Evolutionary conservation across 257 asterid species (phyloP).

Genomic region (Catharanthus roseus): DNA sequence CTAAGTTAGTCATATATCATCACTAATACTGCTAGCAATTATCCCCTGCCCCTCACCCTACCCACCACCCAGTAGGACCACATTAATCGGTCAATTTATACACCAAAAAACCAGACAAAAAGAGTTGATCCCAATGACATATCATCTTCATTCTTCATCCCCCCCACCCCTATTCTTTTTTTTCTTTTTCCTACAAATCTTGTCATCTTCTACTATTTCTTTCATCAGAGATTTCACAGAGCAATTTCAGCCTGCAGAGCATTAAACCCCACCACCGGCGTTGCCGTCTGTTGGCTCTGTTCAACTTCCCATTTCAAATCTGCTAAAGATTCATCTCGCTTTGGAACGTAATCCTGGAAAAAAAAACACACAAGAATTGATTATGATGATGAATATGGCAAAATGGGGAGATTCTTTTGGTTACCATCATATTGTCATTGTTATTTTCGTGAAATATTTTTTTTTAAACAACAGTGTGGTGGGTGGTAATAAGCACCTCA

Average conservation of each 20-base stretch:
- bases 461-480: too few relatives aligned
- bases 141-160: too few relatives aligned
- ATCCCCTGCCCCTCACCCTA: too few relatives aligned
- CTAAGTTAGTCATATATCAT: not conserved
- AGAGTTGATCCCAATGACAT: slow-evolving; percentile 8
- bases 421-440: slow-evolving; percentile 19
- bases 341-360: slow-evolving; percentile 46
- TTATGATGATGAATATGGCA: slow-evolving; percentile 4
- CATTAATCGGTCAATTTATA: slow-evolving; percentile 9
- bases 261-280: slow-evolving; percentile 29
- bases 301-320: slow-evolving; percentile 47
- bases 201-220: not conserved
- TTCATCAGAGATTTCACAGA: not conserved
- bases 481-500: too few relatives aligned
- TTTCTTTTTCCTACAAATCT: not conserved
- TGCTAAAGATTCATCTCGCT: slow-evolving; percentile 39
- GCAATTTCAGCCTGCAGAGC: slow-evolving; percentile 34
- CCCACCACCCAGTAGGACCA: slow-evolving; percentile 25
- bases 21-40: too few relatives aligned
- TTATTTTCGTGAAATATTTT: slow-evolving; percentile 29
- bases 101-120: slow-evolving; percentile 21
- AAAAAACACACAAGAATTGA: too few relatives aligned
- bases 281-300: slow-evolving; percentile 14
- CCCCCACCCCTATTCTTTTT: too few relatives aligned
- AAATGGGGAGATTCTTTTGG: slow-evolving; percentile 21